Base-by-base conservation (phyloP, 768 basidiomycete genomes). In the Chiua virens region DNA sequence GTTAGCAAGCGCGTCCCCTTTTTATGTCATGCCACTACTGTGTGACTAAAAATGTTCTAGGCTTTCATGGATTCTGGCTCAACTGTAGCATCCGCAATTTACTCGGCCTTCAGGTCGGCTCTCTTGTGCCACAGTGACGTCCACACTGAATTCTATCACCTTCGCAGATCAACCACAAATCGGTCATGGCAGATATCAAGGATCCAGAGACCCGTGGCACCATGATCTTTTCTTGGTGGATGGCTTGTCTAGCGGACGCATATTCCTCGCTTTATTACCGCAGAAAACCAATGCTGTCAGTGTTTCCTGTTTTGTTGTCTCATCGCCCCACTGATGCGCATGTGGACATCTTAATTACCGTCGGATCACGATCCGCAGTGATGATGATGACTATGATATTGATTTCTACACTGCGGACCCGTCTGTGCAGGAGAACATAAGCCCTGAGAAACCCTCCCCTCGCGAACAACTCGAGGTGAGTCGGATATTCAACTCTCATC, bases 221-320 rank as follows among this genome's bases (percentile, higher is more conserved):
- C 7, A 89, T 92, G 85, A 87, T 89, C 45, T 93, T 92, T 63
- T 87, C 92, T 2, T 94, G 92, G 87, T 95, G 93, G 92, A 88
- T 93, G 82, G 86, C 92, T 8, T 89, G 87, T 68, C 74, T 93
- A 41, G 78, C 81, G 30, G 94, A 97, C 62, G 89, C 91, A 8
- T 92, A 87, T 70, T 82, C 83, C 23, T 81, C 90, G 27, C 83
- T 84, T 28, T 93, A 92, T 69, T 91, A 92, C 71, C 82, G 91
- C 54, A 79, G 86, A 55, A 92, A 92, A 70, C 91, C 92, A 8
- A 77, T 87, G 59, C 74, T 94, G 74, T 83, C 59, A 60, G 80
- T 67, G 17, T 21, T 42, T 42, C 53, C 42, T 15, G 41, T 49
- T 53, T 32, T 3, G 37, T 43, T 21, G 5, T 50, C 34, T 39